Base-by-base conservation (phyloP, 257 asterid genomes). In the Forsythia suspensa region DNA sequence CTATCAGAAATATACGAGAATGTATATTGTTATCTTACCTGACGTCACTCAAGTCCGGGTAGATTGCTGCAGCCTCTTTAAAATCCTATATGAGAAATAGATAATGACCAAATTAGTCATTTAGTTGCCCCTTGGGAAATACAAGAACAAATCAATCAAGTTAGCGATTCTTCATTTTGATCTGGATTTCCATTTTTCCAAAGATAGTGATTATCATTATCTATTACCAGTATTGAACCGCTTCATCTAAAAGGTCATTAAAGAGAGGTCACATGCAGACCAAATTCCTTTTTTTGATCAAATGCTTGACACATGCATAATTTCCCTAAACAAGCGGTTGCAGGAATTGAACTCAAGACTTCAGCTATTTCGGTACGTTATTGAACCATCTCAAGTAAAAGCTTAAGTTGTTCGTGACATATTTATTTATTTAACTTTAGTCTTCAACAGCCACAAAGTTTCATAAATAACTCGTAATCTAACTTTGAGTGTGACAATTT, bases 21-120 rank as follows among this genome's bases (percentile, higher is more conserved):
- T 1, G 67, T 37, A 74, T 18, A 6, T 21, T 2, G 15, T 8
- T 21, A 20, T 44, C 71, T 79, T 89, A 94, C 98, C 94, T 76
- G 86, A 95, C 89, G 73, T 88, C 89, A 82, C 95, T 84, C 88
- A 96, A 85, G 90, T 91, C 95, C 0, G 97, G 92, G 88, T 91
- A 96, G 70, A 86, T 77, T 18, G 97, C 99, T 73, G 85, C 87
- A 24, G 98, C 99, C 80, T 83, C 97, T 80, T 83, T 86, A 75
- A 96, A 96, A 88, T 92, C 98, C 98, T 95, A 76, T 72, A 38
- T 24, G 18, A 34, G 11, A n/a, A 74, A 65, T 55, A 76, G 41
- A 71, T 34, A 65, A 8, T 24, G 38, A 61, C 6, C 2, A 10
- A 24, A 7, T 9, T 9, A 61, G 12, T 61, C 15, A 24, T 55